Evolutionary conservation across 2,329 filamentous ascomycete genomes (phyloP).

Genomic region (Myriosclerotinia duriaeana): DNA sequence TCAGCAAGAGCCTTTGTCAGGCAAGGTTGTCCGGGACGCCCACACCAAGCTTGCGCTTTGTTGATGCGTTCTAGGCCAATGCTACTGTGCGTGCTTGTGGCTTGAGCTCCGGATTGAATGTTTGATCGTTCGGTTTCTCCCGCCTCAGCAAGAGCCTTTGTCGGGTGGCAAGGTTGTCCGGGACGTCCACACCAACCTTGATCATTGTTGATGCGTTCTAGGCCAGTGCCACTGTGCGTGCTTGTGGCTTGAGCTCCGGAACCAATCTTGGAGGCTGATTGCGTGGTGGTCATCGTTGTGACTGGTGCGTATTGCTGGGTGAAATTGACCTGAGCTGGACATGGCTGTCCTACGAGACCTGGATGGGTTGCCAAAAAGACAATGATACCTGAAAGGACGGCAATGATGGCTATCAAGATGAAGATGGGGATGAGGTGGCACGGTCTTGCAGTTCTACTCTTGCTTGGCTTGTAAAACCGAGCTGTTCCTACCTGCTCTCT

Average conservation of each 20-base stretch:
- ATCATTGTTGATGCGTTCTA: neutral
- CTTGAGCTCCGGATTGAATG: too few relatives aligned
- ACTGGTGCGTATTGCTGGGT: neutral
- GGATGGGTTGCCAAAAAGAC: neutral
- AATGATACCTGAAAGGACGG: neutral
- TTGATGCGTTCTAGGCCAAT: too few relatives aligned
- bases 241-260: neutral
- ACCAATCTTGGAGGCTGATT: neutral
- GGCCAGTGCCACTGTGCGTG: neutral
- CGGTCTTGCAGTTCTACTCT: neutral
- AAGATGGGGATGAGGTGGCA: neutral
- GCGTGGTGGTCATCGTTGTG: neutral
- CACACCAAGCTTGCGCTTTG: too few relatives aligned
- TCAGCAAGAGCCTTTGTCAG: too few relatives aligned
- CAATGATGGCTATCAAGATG: neutral
- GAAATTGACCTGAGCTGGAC: neutral
- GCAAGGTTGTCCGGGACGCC: too few relatives aligned
- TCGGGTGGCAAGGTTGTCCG: too few relatives aligned
- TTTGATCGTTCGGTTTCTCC: too few relatives aligned
- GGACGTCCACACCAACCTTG: too few relatives aligned
- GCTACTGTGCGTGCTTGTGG: too few relatives aligned
- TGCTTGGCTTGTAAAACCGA: neutral
- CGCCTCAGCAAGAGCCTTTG: too few relatives aligned
- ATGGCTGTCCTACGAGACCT: conserved; percentile 5
- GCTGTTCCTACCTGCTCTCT: neutral